Conservation (phyloP, 108 stramenopile species). For the Mediolabrus comicus region DNA sequence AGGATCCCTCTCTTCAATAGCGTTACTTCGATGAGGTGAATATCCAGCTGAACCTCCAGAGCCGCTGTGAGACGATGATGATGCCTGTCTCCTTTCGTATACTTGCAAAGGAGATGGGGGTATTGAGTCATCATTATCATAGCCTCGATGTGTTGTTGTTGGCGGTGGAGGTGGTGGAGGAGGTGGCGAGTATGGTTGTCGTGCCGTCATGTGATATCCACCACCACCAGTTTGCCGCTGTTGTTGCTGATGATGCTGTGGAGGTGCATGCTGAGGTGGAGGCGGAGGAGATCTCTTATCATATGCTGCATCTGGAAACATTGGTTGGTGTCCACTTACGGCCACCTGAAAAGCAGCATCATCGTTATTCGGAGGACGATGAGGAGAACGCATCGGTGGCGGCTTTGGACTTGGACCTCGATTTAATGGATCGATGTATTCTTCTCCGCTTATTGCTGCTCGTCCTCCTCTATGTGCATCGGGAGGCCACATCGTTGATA, state of each 20-base stretch:
- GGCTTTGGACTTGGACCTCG: conserved; percentile 12
- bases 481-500: not conserved
- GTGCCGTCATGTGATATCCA: not conserved
- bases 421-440: conserved; percentile 19
- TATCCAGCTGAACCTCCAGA: not conserved
- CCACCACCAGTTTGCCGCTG: not conserved
- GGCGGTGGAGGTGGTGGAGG: not conserved
- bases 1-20: conserved; percentile 1
- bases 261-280: conserved; percentile 8
- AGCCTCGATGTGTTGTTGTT: not conserved
- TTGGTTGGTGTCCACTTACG: not conserved
- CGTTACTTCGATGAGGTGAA: not conserved
- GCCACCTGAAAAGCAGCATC: not conserved
- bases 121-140: not conserved
- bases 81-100: not conserved
- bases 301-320: conserved; percentile 19
- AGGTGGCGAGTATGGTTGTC: not conserved
- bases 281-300: not conserved
- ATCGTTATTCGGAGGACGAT: not conserved
- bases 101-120: conserved; percentile 15
- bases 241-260: not conserved
- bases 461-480: too few relatives aligned
- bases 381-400: not conserved
- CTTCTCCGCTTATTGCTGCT: not conserved
- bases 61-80: not conserved